A percentile compares a stretch with the other conserved stretches of the same genome.
phyloP scores from a whole-genome alignment of 805 yeast genomes.

The Candida hispaniensis region DNA sequence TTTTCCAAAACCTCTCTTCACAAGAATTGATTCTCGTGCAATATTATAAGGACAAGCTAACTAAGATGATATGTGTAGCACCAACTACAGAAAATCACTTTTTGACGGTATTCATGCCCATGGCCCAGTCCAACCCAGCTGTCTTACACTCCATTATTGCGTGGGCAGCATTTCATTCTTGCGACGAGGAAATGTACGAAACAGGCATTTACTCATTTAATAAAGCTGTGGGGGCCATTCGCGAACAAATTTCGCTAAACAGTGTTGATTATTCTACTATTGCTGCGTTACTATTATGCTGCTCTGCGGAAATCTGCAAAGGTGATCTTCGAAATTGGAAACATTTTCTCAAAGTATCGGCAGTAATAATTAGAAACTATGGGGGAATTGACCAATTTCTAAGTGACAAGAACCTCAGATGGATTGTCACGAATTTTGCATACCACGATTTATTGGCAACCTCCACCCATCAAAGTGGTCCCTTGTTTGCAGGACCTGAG shows the following conservation, averaged over 20 bases:
- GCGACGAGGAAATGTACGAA: slow-evolving; percentile 26
- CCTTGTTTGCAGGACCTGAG: slow-evolving; percentile 52
- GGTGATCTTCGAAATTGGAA: slow-evolving; percentile 78
- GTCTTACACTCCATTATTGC: slow-evolving; percentile 45
- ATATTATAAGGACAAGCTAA: slow-evolving; percentile 21
- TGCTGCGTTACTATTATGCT: slow-evolving; percentile 56
- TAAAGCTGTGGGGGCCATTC: slow-evolving; percentile 21
- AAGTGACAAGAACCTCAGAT: slow-evolving; percentile 47
- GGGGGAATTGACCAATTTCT: slow-evolving; percentile 51
- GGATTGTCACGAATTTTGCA: slow-evolving; percentile 68
- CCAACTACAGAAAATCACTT: slow-evolving; percentile 44
- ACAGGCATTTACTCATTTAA: slow-evolving; percentile 23
- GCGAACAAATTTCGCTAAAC: slow-evolving; percentile 17
- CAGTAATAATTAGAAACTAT: slow-evolving; percentile 45
- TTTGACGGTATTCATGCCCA: slow-evolving; percentile 39
- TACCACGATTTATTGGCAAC: slow-evolving; percentile 69
- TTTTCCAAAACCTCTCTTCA: neutral
- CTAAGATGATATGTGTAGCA: slow-evolving; percentile 38
- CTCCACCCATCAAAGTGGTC: slow-evolving; percentile 47
- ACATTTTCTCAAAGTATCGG: slow-evolving; percentile 52
- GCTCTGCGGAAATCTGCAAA: slow-evolving; percentile 73
- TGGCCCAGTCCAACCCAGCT: slow-evolving; percentile 42
- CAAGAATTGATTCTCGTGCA: slow-evolving; percentile 25
- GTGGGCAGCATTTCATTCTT: slow-evolving; percentile 39
- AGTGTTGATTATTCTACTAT: slow-evolving; percentile 33